phyloP scores from a whole-genome alignment of 495 filamentous ascomycete species.

The Tetracladium marchalianum region DNA sequence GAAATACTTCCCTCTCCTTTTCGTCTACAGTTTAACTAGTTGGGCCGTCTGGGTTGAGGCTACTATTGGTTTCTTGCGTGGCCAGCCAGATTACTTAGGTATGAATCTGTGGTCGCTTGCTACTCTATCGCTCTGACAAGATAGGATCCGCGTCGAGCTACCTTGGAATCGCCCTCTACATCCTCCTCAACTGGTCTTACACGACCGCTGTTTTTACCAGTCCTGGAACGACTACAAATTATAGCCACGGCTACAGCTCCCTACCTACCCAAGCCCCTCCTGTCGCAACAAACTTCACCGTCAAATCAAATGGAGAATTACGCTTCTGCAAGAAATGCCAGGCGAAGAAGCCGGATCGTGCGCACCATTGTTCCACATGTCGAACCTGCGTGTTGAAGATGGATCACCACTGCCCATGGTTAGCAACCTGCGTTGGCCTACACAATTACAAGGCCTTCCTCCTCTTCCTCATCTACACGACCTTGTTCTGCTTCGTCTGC shows the following conservation, averaged over 20 bases:
- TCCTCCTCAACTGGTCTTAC: constrained; percentile 78
- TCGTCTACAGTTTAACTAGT: constrained; percentile 79
- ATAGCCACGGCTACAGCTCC: constrained; percentile 35
- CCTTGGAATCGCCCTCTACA: constrained; percentile 61
- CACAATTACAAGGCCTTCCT: constrained; percentile 93
- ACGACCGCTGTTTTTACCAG: constrained; percentile 85
- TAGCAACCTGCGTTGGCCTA: constrained; percentile 90
- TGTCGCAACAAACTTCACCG: constrained; percentile 66
- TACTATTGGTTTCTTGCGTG: constrained; percentile 53
- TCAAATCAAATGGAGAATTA: constrained; percentile 75
- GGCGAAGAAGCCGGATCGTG: constrained; percentile 83
- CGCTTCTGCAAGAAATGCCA: constrained; percentile 98
- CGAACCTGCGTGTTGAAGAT: constrained; percentile 92
- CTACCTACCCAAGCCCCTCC: constrained; percentile 37
- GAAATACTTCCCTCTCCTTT: constrained; percentile 79
- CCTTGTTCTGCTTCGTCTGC: constrained; percentile 72
- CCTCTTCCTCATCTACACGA: constrained; percentile 87
- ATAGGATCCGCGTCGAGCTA: constrained; percentile 35
- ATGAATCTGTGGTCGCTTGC: background rate
- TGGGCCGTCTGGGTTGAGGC: constrained; percentile 89
- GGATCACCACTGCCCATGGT: constrained; percentile 99
- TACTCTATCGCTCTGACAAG: constrained; percentile 5
- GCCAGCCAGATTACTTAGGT: constrained; percentile 60
- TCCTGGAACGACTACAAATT: constrained; percentile 56
- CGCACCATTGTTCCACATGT: constrained; percentile 94